phyloP scores from a whole-genome alignment of 2,329 filamentous ascomycete species.

The Venturia pyrina region DNA sequence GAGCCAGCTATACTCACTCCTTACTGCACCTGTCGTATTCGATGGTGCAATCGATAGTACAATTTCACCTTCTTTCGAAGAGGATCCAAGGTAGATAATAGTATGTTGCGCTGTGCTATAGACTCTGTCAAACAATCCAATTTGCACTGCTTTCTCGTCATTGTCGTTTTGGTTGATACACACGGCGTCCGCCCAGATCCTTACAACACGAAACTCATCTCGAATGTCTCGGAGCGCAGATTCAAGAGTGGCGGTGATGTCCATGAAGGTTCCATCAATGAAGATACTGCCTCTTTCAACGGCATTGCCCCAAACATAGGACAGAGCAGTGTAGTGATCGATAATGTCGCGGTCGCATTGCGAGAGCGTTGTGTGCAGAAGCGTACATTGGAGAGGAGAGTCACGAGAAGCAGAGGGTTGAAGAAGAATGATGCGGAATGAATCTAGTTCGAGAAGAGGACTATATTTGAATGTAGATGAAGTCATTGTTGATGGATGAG shows the following conservation, averaged over 20 bases:
- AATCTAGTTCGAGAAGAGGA: background rate
- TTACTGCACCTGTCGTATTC: background rate
- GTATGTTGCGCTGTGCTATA: background rate
- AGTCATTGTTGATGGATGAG: background rate
- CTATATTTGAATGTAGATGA: background rate
- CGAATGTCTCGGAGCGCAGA: background rate
- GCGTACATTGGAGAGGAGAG: background rate
- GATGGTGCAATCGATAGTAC: background rate
- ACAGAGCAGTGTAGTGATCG: conserved; percentile 7
- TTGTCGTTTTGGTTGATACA: conserved; percentile 5
- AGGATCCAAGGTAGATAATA: background rate
- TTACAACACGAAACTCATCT: background rate
- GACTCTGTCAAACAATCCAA: background rate
- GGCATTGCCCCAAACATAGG: conserved; percentile 8
- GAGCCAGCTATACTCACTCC: background rate
- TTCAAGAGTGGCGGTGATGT: background rate
- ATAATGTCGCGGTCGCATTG: conserved; percentile 7
- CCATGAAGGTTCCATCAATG: background rate
- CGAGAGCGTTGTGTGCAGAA: background rate
- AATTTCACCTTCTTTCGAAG: background rate
- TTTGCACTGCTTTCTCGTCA: conserved; percentile 1
- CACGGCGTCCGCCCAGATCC: conserved; percentile 1
- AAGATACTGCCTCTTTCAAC: background rate
- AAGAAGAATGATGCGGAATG: background rate
- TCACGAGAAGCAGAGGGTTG: background rate